phyloP scores from a whole-genome alignment of 345 rosid species.

The Microcos paniculata region DNA sequence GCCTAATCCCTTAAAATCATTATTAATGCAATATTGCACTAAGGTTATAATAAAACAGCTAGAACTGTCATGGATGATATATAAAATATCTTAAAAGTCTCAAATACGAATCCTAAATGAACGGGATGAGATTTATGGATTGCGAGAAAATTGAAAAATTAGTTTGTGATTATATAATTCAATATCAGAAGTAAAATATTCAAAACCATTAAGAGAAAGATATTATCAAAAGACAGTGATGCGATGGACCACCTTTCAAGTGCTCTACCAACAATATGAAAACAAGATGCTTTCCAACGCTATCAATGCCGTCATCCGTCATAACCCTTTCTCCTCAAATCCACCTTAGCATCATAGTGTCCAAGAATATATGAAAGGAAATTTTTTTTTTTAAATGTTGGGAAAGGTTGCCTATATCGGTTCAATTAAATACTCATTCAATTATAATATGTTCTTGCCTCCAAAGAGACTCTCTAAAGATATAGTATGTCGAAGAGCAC shows the following conservation, averaged over 20 bases:
- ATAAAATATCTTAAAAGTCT: no score
- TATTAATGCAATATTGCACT: background rate
- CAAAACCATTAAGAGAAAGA: slow-evolving; percentile 3
- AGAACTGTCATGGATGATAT: background rate
- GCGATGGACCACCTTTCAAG: slow-evolving; percentile 22
- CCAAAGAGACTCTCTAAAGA: background rate
- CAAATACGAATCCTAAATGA: no score
- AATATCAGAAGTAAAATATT: no score
- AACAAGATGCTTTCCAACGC: slow-evolving; percentile 45
- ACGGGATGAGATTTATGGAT: no score
- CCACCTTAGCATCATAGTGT: slow-evolving; percentile 24
- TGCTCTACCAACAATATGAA: slow-evolving; percentile 3
- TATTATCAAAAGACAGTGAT: slow-evolving; percentile 9
- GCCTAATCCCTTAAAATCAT: background rate
- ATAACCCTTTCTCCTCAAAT: background rate
- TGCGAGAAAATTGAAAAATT: no score
- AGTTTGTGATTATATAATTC: no score
- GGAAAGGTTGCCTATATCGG: background rate
- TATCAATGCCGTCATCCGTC: slow-evolving; percentile 40
- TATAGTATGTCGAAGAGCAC: slow-evolving; percentile 26
- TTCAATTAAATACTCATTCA: background rate
- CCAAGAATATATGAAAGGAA: slow-evolving; percentile 7
- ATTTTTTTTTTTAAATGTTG: no score
- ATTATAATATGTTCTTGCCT: background rate
- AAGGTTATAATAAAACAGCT: background rate